These are phyloP conservation scores for Arxiozyma bovina DNA, from an alignment of 1,139 yeast species.

Conservation along the genomic window DNA sequence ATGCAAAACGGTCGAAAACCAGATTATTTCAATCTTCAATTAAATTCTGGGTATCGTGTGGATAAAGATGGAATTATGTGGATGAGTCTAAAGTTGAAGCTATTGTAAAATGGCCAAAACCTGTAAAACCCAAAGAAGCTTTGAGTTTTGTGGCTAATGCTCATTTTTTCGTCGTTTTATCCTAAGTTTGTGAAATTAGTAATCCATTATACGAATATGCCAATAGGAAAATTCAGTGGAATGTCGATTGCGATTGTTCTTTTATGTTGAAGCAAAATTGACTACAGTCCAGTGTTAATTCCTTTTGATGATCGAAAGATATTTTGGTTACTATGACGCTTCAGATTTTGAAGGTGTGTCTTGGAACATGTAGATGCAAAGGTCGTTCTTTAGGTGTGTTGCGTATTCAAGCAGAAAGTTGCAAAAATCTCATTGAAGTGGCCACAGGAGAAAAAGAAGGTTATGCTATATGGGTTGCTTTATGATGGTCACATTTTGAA, in stretches of 20 bases:
- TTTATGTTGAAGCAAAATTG: neutral
- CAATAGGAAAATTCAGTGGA: no score
- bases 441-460: no score
- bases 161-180: neutral
- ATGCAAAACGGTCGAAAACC: no score
- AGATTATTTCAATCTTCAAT: neutral
- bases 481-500: neutral
- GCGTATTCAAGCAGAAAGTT: neutral
- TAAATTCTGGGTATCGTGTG: neutral
- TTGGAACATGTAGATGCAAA: neutral
- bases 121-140: neutral
- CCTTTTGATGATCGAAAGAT: conserved; percentile 1
- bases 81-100: neutral
- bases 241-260: neutral
- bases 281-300: neutral
- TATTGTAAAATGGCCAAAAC: neutral
- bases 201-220: neutral
- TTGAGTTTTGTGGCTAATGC: neutral
- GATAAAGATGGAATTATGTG: neutral
- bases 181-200: neutral
- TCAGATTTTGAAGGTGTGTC: neutral
- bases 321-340: conserved; percentile 1
- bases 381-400: neutral
- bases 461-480: no score
- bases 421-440: no score